A percentile compares a stretch with the other conserved stretches of the same genome.
Evolutionary conservation across 2,329 filamentous ascomycete genomes (phyloP).

Genomic region (Trichoderma oligosporum): DNA sequence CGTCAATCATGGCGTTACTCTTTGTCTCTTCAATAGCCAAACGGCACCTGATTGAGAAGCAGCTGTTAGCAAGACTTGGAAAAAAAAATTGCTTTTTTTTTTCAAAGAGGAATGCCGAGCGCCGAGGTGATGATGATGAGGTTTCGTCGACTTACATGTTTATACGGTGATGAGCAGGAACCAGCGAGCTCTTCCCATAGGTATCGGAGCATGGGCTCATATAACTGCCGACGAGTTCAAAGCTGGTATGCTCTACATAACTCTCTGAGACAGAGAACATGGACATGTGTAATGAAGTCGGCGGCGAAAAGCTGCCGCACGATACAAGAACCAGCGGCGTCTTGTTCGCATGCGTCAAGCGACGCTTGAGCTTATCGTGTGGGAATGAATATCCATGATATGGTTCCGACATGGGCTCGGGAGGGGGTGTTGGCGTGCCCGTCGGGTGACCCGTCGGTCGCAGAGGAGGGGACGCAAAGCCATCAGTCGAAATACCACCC

Average conservation of each 20-base stretch:
- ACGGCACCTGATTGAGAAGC: slow-evolving; percentile 47
- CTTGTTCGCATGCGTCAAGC: slow-evolving; percentile 50
- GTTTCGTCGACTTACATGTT: slow-evolving; percentile 53
- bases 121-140: too few species aligned
- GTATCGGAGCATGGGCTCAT: slow-evolving; percentile 37
- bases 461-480: slow-evolving; percentile 7
- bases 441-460: background rate
- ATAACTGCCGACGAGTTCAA: slow-evolving; percentile 79
- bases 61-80: background rate
- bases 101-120: background rate
- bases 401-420: slow-evolving; percentile 16
- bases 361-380: slow-evolving; percentile 50
- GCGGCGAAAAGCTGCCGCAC: slow-evolving; percentile 67
- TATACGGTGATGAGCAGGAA: slow-evolving; percentile 27
- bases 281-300: slow-evolving; percentile 69
- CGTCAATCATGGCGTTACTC: slow-evolving; percentile 76
- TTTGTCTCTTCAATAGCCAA: slow-evolving; percentile 69
- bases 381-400: slow-evolving; percentile 52
- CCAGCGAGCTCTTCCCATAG: slow-evolving; percentile 40
- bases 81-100: background rate
- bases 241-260: slow-evolving; percentile 65
- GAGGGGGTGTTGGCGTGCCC: slow-evolving; percentile 14
- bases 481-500: slow-evolving; percentile 6
- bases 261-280: slow-evolving; percentile 83
- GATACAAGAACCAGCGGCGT: slow-evolving; percentile 64